A percentile compares a stretch with the other conserved stretches of the same genome.
These are phyloP conservation scores for Vinca major DNA, from an alignment of 305 asterid species.

Conservation along the genomic window DNA sequence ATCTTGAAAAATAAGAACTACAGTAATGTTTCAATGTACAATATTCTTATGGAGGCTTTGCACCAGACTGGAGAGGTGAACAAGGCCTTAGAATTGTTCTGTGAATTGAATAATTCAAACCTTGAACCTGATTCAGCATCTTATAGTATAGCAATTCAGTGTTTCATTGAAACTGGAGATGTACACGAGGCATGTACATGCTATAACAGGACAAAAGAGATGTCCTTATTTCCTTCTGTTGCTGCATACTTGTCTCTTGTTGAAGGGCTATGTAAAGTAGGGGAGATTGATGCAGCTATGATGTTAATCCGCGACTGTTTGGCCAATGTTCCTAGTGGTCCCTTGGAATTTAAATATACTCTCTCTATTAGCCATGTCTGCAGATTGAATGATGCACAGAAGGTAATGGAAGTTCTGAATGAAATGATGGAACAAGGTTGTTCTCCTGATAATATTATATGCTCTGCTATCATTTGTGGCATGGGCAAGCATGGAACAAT, in stretches of 20 bases:
- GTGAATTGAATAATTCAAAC: slow-evolving; percentile 39
- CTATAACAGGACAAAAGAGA: slow-evolving; percentile 56
- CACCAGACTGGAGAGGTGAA: slow-evolving; percentile 43
- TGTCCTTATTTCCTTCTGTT: slow-evolving; percentile 46
- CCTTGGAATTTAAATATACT: slow-evolving; percentile 65
- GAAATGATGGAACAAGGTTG: slow-evolving; percentile 67
- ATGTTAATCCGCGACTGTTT: slow-evolving; percentile 72
- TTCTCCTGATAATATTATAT: slow-evolving; percentile 30
- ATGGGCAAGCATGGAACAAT: slow-evolving; percentile 80
- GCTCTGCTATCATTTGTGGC: slow-evolving; percentile 55
- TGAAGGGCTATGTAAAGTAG: slow-evolving; percentile 45
- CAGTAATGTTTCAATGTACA: slow-evolving; percentile 38
- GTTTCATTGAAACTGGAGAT: slow-evolving; percentile 48
- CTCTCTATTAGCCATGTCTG: slow-evolving; percentile 64
- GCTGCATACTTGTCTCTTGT: slow-evolving; percentile 60
- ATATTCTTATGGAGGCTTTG: slow-evolving; percentile 63
- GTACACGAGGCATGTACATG: slow-evolving; percentile 56
- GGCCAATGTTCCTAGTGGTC: slow-evolving; percentile 51
- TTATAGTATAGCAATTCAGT: slow-evolving; percentile 49
- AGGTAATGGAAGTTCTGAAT: slow-evolving; percentile 49
- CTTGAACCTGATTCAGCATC: slow-evolving; percentile 44
- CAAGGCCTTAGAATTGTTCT: slow-evolving; percentile 53
- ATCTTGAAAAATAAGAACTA: slow-evolving; percentile 37
- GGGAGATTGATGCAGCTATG: slow-evolving; percentile 75
- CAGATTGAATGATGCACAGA: slow-evolving; percentile 50